Evolutionary conservation across 1,139 yeast species (phyloP), one percentile per base, ranked within the genome.

Genomic region (Suhomyces yuchorum): DNA sequence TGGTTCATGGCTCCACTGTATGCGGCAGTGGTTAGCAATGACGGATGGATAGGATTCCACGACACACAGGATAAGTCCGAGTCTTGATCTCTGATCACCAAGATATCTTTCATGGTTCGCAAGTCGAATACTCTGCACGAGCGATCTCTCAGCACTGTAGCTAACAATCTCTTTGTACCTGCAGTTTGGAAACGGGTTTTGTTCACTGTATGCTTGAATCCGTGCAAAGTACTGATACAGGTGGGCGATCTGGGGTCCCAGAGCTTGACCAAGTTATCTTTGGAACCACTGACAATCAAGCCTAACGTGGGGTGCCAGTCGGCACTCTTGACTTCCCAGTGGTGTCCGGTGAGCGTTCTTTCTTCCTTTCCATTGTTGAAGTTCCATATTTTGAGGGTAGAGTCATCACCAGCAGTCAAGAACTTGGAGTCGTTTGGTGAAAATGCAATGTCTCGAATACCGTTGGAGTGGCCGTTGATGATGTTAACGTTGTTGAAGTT

Each of bases 271-370:
- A 91, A 73, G 65, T 95, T 95, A 68, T 93, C 99, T 63, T 95
- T 93, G 0, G 98, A 92, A 0, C 98, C 95, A 56, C 87, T 80
- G 0, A 87, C 95, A 47, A 88, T 79, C 35, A 95, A 75, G 0
- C 98, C 97, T 65, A 90, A 70, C 15, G 80, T 76, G 7, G 96
- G 89, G 66, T 93, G 99, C 99, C 99, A 93, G 65, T 93, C 98
- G 46, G 96, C 91, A 50, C 93, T 83, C 64, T 93, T 93, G 28
- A 93, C 97, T 68, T 93, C 99, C 99, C 99, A 93, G 62, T 95
- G 97, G 68, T 93, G 99, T 1, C 98, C 99, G 23, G 84, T 79
- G 44, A 93, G 74, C 1, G 82, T 77, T 40, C 90, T 69, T 62
- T 93, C 99, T 59, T 90, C 96, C 50, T 81, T 75, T 42, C 96